Evolutionary conservation across 129 eudicot genomes (phyloP).

Genomic region (Tagetes erecta): DNA sequence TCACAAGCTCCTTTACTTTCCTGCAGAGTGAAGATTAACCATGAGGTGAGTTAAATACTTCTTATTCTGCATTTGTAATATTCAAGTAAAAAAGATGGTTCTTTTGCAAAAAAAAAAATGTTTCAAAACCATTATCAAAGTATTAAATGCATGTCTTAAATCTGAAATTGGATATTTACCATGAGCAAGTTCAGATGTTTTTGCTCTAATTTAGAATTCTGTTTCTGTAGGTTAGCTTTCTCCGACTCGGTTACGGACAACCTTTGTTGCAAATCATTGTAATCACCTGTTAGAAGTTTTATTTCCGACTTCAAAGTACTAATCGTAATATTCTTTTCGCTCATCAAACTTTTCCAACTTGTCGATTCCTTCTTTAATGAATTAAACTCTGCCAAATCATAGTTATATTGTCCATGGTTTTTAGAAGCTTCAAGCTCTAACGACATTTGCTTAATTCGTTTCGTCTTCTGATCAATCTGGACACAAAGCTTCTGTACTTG

Average conservation of each 20-base stretch:
- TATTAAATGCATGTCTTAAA: conserved; percentile 16
- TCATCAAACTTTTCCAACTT: conserved; percentile 44
- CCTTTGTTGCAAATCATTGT: conserved; percentile 47
- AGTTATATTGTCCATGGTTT: conserved; percentile 10
- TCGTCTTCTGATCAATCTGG: conserved; percentile 30
- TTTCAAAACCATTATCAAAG: background rate
- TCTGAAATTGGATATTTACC: conserved; percentile 34
- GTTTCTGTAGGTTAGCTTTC: conserved; percentile 57
- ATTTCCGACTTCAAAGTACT: conserved; percentile 60
- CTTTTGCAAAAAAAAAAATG: background rate
- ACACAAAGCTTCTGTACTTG: conserved; percentile 46
- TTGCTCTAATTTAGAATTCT: conserved; percentile 44
- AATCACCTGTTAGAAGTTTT: conserved; percentile 44
- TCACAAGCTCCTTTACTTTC: conserved; percentile 29
- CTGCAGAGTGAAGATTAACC: conserved; percentile 35
- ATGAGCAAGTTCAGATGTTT: conserved; percentile 28
- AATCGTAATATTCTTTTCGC: conserved; percentile 50
- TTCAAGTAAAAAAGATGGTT: no score
- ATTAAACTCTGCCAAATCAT: conserved; percentile 29
- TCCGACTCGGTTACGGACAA: conserved; percentile 47
- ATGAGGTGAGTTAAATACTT: conserved; percentile 12
- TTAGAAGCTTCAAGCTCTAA: conserved; percentile 33
- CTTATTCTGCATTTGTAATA: background rate
- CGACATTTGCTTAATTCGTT: conserved; percentile 41
- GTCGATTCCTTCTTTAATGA: conserved; percentile 44